Conservation (phyloP, 2,329 filamentous ascomycete genomes). For the Scytalidium lignicola region DNA sequence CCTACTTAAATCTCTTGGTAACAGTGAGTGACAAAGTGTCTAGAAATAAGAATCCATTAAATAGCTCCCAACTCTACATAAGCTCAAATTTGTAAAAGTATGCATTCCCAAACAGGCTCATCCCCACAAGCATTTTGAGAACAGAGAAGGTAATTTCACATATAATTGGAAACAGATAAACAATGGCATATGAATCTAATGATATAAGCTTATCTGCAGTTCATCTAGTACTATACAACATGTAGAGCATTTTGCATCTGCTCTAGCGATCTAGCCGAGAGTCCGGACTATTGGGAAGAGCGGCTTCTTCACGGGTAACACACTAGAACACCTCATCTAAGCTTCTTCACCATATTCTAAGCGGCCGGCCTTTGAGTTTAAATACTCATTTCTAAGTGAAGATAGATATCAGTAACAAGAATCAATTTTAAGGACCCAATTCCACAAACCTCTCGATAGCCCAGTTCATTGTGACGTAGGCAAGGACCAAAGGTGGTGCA, state of each 20-base stretch:
- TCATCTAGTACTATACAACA: neutral
- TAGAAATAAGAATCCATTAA: too few species aligned
- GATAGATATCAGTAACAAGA: slow-evolving; percentile 4
- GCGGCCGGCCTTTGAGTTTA: slow-evolving; percentile 74
- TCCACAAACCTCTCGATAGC: slow-evolving; percentile 77
- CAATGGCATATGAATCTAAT: too few species aligned
- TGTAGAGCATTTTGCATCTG: neutral
- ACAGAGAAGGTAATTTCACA: too few species aligned
- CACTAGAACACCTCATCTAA: slow-evolving; percentile 1
- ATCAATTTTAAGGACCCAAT: neutral
- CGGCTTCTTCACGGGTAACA: neutral
- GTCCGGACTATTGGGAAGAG: neutral
- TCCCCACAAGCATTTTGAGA: too few species aligned
- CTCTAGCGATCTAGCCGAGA: neutral
- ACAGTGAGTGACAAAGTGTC: too few species aligned
- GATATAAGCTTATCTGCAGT: neutral
- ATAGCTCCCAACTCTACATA: too few species aligned
- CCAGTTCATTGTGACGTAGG: slow-evolving; percentile 85
- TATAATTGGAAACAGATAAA: too few species aligned
- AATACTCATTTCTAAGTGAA: slow-evolving; percentile 64
- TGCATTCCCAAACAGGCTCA: too few species aligned
- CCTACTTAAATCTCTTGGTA: too few species aligned
- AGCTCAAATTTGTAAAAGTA: too few species aligned
- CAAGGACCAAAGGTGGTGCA: slow-evolving; percentile 69
- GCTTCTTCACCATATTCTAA: slow-evolving; percentile 43